phyloP scores from a whole-genome alignment of 768 basidiomycete species.

The Imleria badia region DNA sequence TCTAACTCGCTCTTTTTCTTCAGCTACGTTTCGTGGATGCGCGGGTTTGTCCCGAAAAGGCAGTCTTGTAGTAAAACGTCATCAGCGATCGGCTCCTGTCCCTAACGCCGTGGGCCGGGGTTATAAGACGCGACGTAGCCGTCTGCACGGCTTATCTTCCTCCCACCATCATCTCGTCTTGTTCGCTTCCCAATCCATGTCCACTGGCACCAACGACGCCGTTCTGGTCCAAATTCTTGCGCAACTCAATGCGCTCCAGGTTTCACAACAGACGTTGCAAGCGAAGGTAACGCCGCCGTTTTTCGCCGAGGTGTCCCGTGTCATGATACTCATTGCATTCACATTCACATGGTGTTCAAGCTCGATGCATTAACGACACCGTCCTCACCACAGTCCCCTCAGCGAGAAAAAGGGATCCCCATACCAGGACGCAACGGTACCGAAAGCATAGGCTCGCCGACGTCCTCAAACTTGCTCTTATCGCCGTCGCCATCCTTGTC shows the following conservation, averaged over 20 bases:
- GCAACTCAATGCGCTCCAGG: conserved; percentile 68
- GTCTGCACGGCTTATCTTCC: conserved; percentile 1
- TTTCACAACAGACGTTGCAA: conserved; percentile 74
- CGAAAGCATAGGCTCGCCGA: conserved; percentile 21
- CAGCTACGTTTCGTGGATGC: too few species aligned
- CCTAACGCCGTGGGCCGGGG: not conserved
- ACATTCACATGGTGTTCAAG: conserved; percentile 31
- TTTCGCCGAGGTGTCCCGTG: not conserved
- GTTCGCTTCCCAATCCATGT: conserved; percentile 18
- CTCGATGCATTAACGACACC: conserved; percentile 44
- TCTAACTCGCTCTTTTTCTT: not conserved
- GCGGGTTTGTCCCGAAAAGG: not conserved
- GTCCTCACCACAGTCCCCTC: conserved; percentile 29
- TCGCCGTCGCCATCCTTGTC: conserved; percentile 29
- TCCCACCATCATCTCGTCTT: conserved; percentile 11
- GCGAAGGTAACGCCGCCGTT: conserved; percentile 57
- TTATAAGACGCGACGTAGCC: conserved; percentile 7
- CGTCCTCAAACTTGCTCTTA: conserved; percentile 24
- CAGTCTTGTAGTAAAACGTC: not conserved
- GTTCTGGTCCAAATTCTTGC: conserved; percentile 69
- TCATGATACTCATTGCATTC: conserved; percentile 1
- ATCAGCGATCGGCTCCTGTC: not conserved
- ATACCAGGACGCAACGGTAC: conserved; percentile 24
- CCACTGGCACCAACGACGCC: conserved; percentile 43
- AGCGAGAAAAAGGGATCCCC: conserved; percentile 23